Base-by-base conservation (phyloP, 352 stramenopile genomes). In the Globisporangium mamillatum region DNA sequence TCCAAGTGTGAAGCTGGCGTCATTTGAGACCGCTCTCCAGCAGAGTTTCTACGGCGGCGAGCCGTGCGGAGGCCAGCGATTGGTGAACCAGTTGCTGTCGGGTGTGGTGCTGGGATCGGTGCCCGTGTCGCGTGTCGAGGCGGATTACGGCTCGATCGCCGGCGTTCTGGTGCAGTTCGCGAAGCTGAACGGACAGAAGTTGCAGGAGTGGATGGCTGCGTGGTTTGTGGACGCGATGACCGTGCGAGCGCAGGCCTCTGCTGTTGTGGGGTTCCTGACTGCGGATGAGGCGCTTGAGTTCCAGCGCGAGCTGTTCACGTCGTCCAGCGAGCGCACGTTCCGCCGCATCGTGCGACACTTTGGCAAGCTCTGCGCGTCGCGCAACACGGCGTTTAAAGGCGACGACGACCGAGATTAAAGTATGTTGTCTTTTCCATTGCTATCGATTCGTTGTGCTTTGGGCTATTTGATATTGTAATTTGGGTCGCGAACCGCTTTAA, bases 261-360 rank as follows among this genome's bases (percentile, higher is more conserved):
- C 80, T 16, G 57, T 70, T 0, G 75, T 91, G 8, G 77, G 79
- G 20, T 93, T 91, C 55, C 67, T 96, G 4, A 85, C 79, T 1
- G 24, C 66, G 4, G 71, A 91, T 24, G 88, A 96, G 32, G 75
- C 83, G 14, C 52, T 73, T 25, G 66, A 80, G 22, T 96, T 96
- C 67, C 74, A 92, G 63, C 77, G 75, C 25, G 75, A 90, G 20
- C 70, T 96, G 22, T 93, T 95, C 61, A 72, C 66, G 1, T 73
- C 89, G 16, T 46, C 65, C 9, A 83, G 82, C 38, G 89, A 96
- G 68, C 77, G 86, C 44, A 73, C 83, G 48, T 96, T 95, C 62
- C 81, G 89, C 52, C 86, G 88, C 29, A 76, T 75, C 1, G 72
- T 95, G 24, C 86, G 88, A 25, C 87, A 95, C 67, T 96, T 96